Base-by-base conservation (phyloP, 371 early-diverging fungal species). In the Mortierella sp. region DNA sequence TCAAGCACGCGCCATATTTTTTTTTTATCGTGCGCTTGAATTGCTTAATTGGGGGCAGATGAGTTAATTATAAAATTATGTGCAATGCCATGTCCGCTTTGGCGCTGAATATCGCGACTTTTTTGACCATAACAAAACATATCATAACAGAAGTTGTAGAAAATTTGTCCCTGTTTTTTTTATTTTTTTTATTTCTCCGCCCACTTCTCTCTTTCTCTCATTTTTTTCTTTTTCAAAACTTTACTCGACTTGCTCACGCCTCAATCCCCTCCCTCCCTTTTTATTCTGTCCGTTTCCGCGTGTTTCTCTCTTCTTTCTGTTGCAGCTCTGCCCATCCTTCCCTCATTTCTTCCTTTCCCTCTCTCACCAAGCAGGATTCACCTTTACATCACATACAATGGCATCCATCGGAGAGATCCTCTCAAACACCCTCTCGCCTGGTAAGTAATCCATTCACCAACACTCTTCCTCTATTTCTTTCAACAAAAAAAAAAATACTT, bases 381-480 rank as follows among this genome's bases (percentile, higher is more conserved):
- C 17, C 54, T 28, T 26, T 42, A 8, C 49, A 64, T 32, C n/a
- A 26, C 49, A 51, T 51, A 79, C 70, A 69, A 91, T 92, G 93
- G 88, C 81, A 17, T 80, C 89, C 85, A 86, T 92, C 82, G 86
- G 91, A 70, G 90, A 90, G 74, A 89, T 93, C 83, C 90, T 95
- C 70, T 82, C 85, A 61, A 88, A 91, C 76, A 90, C 95, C 60
- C 89, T 95, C 67, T 92, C 93, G 66, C 89, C 89, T 63, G 90
- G 92, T 91, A 88, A 72, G 83, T 37, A 37, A 19, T 59, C 47
- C 42, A 29, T 9, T 7, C 64, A 35, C 28, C 58, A 34, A 6
- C 49, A 8, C 31, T 40, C 40, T 49, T 23, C 47, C 35, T 22
- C 56, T 32, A n/a, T 49, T 54, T 8, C 58, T 53, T 34, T 26